Evolutionary conservation across 208 protist species (phyloP).

Genomic region (Trichomonas vaginalis): DNA sequence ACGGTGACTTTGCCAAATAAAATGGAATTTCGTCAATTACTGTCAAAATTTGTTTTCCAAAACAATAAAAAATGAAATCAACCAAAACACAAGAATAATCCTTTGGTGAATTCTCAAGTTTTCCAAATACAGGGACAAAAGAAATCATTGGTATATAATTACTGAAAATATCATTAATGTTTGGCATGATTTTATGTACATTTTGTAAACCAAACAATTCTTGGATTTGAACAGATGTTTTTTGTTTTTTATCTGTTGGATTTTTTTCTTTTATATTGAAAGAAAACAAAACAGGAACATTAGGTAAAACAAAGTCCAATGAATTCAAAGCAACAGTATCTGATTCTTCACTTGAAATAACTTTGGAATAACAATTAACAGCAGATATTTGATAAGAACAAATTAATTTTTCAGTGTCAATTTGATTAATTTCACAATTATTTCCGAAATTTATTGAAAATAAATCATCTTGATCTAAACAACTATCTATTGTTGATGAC

Average conservation of each 20-base stretch:
- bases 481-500: background rate
- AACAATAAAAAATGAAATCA: background rate
- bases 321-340: background rate
- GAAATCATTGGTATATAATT: background rate
- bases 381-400: background rate
- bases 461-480: background rate
- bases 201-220: background rate
- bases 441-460: background rate
- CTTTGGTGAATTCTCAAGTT: background rate
- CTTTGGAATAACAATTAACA: background rate
- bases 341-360: background rate
- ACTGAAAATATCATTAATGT: background rate
- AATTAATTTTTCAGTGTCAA: background rate
- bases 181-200: background rate
- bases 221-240: background rate
- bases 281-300: background rate
- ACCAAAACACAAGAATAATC: background rate
- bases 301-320: background rate
- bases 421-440: background rate
- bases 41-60: background rate
- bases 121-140: background rate
- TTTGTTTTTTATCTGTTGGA: background rate
- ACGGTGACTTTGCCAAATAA: background rate
- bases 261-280: too few relatives aligned
- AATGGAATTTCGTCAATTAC: background rate